Conservation (phyloP, 495 filamentous ascomycete genomes). For the Annulohypoxylon nitens region DNA sequence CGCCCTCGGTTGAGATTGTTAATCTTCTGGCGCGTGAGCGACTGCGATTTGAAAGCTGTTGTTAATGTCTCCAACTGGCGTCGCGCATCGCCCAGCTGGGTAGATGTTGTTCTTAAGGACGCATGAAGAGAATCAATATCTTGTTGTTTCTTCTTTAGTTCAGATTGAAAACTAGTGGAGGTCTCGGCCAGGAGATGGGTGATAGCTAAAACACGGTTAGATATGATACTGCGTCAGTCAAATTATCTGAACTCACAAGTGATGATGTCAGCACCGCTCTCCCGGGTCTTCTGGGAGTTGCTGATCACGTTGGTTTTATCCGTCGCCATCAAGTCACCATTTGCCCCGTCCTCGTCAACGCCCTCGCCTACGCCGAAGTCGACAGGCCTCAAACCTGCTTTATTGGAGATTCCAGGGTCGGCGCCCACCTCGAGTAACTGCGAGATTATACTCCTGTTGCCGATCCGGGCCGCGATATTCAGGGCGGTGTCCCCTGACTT, state of each 20-base stretch:
- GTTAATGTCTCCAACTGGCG: slow-evolving; percentile 76
- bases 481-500: slow-evolving; percentile 93
- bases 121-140: slow-evolving; percentile 81
- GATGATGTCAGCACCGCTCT: slow-evolving; percentile 78
- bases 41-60: slow-evolving; percentile 62
- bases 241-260: slow-evolving; percentile 65
- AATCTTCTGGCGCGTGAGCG: slow-evolving; percentile 59
- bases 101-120: slow-evolving; percentile 82
- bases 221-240: background rate
- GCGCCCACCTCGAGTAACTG: slow-evolving; percentile 94
- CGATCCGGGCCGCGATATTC: slow-evolving; percentile 90
- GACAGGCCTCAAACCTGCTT: slow-evolving; percentile 83
- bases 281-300: slow-evolving; percentile 61
- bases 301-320: slow-evolving; percentile 51
- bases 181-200: slow-evolving; percentile 79
- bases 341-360: slow-evolving; percentile 59
- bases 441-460: slow-evolving; percentile 89
- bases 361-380: slow-evolving; percentile 91
- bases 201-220: slow-evolving; percentile 66
- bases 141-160: slow-evolving; percentile 83
- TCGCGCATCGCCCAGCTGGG: slow-evolving; percentile 79
- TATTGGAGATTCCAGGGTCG: slow-evolving; percentile 88
- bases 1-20: slow-evolving; percentile 63
- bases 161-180: slow-evolving; percentile 78
- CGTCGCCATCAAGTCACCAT: slow-evolving; percentile 46